Evolutionary conservation across 208 protist genomes (phyloP).

Genomic region (Crithidia brevicula): DNA sequence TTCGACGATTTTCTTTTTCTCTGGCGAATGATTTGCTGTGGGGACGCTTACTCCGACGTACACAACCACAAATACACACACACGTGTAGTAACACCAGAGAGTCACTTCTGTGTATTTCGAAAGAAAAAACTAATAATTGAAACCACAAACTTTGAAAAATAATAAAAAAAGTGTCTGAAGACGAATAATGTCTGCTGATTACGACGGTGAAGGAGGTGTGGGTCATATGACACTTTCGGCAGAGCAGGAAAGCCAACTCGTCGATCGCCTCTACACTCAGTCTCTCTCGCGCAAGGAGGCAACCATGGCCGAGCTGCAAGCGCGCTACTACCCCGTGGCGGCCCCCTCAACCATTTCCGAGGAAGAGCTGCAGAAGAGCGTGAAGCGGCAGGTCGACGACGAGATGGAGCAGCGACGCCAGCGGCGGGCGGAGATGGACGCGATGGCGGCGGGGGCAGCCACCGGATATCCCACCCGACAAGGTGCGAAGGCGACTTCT

Average conservation of each 20-base stretch:
- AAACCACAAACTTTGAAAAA: not conserved
- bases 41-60: not conserved
- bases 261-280: constrained; percentile 76
- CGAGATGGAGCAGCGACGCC: constrained; percentile 65
- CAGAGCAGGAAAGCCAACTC: constrained; percentile 58
- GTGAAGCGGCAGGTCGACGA: constrained; percentile 78
- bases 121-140: not conserved
- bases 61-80: not conserved
- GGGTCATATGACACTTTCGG: constrained; percentile 27
- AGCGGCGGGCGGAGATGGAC: constrained; percentile 51
- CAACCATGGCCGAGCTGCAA: constrained; percentile 61
- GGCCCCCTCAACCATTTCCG: constrained; percentile 41
- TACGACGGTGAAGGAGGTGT: constrained; percentile 1
- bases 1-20: not conserved
- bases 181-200: not conserved
- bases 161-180: too few relatives aligned
- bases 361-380: constrained; percentile 67
- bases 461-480: constrained; percentile 1
- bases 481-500: not conserved
- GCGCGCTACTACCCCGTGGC: constrained; percentile 75
- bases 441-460: constrained; percentile 16
- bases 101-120: not conserved
- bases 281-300: constrained; percentile 53
- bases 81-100: not conserved
- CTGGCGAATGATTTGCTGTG: not conserved